Evolutionary conservation across 352 stramenopile species (phyloP).

Genomic region (Pythium chondricola): DNA sequence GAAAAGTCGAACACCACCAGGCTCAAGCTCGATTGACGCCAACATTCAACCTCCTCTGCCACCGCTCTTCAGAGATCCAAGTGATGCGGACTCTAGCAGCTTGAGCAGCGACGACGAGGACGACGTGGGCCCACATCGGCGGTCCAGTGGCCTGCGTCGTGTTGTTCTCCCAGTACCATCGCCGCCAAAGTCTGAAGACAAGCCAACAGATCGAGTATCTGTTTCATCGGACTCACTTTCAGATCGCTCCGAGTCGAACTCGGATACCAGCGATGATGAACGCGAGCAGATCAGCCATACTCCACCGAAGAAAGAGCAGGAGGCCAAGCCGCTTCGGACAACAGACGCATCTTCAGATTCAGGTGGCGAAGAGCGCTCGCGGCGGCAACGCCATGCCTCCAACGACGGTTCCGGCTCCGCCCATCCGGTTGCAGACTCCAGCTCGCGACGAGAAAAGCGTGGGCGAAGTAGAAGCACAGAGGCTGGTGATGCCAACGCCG

Average conservation of each 20-base stretch:
- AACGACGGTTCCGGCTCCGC: not conserved
- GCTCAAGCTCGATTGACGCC: conserved; percentile 3
- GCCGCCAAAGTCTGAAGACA: too few relatives aligned
- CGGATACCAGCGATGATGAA: not conserved
- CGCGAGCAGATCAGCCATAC: not conserved
- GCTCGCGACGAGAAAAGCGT: conserved; percentile 10
- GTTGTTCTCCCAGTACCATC: conserved; percentile 11
- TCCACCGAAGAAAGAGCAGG: not conserved
- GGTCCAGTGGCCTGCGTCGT: conserved; percentile 13
- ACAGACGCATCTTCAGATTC: not conserved
- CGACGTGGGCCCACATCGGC: conserved; percentile 1
- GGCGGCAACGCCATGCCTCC: not conserved
- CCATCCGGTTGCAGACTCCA: too few relatives aligned
- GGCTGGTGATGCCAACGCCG: conserved; percentile 10
- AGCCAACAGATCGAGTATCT: too few relatives aligned
- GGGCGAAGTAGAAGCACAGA: conserved; percentile 21
- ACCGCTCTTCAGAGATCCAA: conserved; percentile 28
- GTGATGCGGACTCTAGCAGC: conserved; percentile 43
- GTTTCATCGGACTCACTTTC: conserved; percentile 11
- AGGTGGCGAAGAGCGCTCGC: not conserved
- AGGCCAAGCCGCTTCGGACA: not conserved
- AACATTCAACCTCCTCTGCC: conserved; percentile 21
- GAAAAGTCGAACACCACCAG: not conserved
- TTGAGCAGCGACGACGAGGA: conserved; percentile 16
- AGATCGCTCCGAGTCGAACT: conserved; percentile 3